phyloP scores from a whole-genome alignment of 495 filamentous ascomycete species.

The Recurvomyces mirabilis region DNA sequence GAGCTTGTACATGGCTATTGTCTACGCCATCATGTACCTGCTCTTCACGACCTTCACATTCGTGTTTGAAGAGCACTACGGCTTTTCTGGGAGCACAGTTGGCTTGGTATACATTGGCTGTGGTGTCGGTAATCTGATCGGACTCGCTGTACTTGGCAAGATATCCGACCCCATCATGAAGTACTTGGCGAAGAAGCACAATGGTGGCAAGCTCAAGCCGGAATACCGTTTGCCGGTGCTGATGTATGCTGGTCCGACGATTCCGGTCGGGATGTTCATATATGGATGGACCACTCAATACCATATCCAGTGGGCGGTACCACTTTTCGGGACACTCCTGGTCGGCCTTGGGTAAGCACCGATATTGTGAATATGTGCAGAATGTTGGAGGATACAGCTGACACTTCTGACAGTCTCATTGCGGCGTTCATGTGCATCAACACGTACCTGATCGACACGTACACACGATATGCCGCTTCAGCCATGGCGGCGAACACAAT shows the following conservation, averaged over 20 bases:
- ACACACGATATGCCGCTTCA: constrained; percentile 27
- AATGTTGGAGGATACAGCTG: too few species aligned
- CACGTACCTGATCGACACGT: constrained; percentile 32
- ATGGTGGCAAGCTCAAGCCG: constrained; percentile 27
- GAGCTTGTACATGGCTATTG: constrained; percentile 28
- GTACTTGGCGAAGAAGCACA: constrained; percentile 17
- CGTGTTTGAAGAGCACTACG: constrained; percentile 32
- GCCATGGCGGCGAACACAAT: constrained; percentile 33
- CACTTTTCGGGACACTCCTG: constrained; percentile 28
- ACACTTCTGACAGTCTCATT: constrained; percentile 24
- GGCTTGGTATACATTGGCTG: constrained; percentile 30
- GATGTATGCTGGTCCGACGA: constrained; percentile 24
- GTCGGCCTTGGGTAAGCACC: constrained; percentile 28
- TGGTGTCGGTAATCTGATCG: constrained; percentile 29
- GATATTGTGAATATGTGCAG: too few species aligned
- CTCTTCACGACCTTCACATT: constrained; percentile 35
- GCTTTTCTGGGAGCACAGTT: constrained; percentile 26
- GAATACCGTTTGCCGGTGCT: constrained; percentile 31
- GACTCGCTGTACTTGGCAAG: constrained; percentile 24
- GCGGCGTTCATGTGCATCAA: constrained; percentile 31
- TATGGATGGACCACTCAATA: constrained; percentile 26
- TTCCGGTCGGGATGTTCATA: constrained; percentile 30
- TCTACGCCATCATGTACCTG: constrained; percentile 32
- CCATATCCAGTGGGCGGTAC: constrained; percentile 30
- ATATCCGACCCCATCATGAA: constrained; percentile 27